These are phyloP conservation scores for Ananas comosus DNA, from an alignment of 176 grass and related monocot genomes.

Conservation along the genomic window DNA sequence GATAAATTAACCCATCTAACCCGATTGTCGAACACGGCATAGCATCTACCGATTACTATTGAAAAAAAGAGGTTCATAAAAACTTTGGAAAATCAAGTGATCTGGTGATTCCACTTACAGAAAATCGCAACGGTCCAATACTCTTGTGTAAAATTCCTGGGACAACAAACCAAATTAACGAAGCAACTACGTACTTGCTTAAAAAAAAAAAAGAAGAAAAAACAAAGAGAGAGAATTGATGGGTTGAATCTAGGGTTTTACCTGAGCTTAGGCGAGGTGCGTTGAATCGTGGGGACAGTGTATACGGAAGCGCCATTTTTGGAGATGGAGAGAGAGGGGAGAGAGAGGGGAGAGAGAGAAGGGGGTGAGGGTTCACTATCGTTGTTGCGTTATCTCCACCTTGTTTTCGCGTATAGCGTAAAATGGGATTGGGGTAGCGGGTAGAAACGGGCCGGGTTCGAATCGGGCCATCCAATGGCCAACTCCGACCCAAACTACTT, in stretches of 20 bases:
- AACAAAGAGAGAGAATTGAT: background rate
- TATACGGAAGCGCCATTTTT: background rate
- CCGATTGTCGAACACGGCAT: too few relatives aligned
- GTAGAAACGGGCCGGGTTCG: too few relatives aligned
- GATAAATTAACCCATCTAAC: too few relatives aligned
- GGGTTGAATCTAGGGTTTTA: background rate
- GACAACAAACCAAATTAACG: background rate
- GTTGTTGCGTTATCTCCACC: background rate
- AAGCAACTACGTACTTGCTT: background rate
- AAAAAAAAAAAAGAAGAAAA: background rate
- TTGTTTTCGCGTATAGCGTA: background rate
- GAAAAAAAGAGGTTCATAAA: too few relatives aligned
- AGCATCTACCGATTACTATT: too few relatives aligned
- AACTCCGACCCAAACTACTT: too few relatives aligned
- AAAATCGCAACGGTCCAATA: background rate
- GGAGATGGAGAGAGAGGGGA: background rate
- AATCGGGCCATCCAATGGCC: too few relatives aligned
- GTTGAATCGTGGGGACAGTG: background rate
- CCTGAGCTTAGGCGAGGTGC: background rate
- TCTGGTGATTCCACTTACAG: background rate
- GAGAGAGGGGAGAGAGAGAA: background rate
- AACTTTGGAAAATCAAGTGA: background rate
- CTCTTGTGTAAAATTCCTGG: conserved; percentile 9
- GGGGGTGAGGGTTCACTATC: background rate
- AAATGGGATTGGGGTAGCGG: too few relatives aligned